phyloP scores from a whole-genome alignment of 805 yeast species.

The Monosporozyma yasuniensis region DNA sequence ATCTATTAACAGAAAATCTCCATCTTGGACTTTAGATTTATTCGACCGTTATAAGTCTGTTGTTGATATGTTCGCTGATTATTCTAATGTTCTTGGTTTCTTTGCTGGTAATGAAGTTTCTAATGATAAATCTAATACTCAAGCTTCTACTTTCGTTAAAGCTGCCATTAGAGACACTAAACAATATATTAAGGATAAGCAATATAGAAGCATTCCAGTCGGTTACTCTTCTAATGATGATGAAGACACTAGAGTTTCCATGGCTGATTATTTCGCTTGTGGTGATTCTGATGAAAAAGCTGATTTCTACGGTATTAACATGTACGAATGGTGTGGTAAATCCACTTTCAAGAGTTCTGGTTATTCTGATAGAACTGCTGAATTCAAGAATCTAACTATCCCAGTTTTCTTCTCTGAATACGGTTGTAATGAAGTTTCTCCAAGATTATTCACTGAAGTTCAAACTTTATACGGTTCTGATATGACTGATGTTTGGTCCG shows the following conservation, averaged over 20 bases:
- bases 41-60: constrained; percentile 61
- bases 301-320: constrained; percentile 81
- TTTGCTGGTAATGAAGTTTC: constrained; percentile 84
- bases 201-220: constrained; percentile 64
- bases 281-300: constrained; percentile 57
- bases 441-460: constrained; percentile 69
- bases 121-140: constrained; percentile 55
- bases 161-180: constrained; percentile 77
- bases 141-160: constrained; percentile 72
- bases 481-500: constrained; percentile 82
- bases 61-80: constrained; percentile 58
- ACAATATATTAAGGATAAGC: constrained; percentile 49
- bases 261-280: constrained; percentile 72
- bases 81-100: constrained; percentile 70
- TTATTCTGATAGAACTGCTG: constrained; percentile 53
- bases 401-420: constrained; percentile 78
- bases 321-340: constrained; percentile 82
- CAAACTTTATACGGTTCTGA: constrained; percentile 50
- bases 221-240: constrained; percentile 82
- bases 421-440: constrained; percentile 63
- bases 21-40: constrained; percentile 55
- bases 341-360: constrained; percentile 55
- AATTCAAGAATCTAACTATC: constrained; percentile 54
- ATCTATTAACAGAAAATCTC: constrained; percentile 54
- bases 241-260: constrained; percentile 48